These are phyloP conservation scores for Sporothrix humicola DNA, from an alignment of 2,329 filamentous ascomycete species.

Conservation along the genomic window DNA sequence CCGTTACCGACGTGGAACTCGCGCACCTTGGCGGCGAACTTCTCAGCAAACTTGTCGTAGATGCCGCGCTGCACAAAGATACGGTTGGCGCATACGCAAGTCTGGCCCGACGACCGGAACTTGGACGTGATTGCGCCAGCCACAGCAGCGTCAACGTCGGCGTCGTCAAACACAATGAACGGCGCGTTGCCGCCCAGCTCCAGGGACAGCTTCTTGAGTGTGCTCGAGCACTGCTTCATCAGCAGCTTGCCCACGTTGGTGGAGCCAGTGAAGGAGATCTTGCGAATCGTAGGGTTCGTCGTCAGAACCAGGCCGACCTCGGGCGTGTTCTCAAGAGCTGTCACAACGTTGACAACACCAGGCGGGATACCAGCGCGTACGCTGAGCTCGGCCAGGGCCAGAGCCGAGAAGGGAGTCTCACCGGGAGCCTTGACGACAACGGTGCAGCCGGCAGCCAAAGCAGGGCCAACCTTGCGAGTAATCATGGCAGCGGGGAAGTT, in stretches of 20 bases:
- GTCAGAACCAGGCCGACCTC: slow-evolving; percentile 79
- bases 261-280: slow-evolving; percentile 92
- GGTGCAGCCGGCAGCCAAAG: slow-evolving; percentile 92
- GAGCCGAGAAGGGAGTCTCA: slow-evolving; percentile 89
- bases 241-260: slow-evolving; percentile 72
- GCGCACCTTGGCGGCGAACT: slow-evolving; percentile 74
- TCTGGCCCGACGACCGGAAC: slow-evolving; percentile 94
- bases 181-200: slow-evolving; percentile 95
- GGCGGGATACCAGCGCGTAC: slow-evolving; percentile 86
- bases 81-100: slow-evolving; percentile 88
- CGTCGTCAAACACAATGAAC: slow-evolving; percentile 96
- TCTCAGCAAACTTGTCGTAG: slow-evolving; percentile 74
- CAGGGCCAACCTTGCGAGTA: slow-evolving; percentile 71
- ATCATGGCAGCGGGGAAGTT: slow-evolving; percentile 85
- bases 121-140: slow-evolving; percentile 83
- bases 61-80: slow-evolving; percentile 79
- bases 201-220: slow-evolving; percentile 81
- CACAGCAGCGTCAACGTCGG: slow-evolving; percentile 84
- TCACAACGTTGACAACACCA: slow-evolving; percentile 90
- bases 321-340: slow-evolving; percentile 76
- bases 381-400: slow-evolving; percentile 85
- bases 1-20: slow-evolving; percentile 78
- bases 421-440: slow-evolving; percentile 89
- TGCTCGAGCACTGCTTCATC: slow-evolving; percentile 86
- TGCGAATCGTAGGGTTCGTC: slow-evolving; percentile 76